Evolutionary conservation across 345 rosid species (phyloP).

Genomic region (Eucalyptus curtisii): DNA sequence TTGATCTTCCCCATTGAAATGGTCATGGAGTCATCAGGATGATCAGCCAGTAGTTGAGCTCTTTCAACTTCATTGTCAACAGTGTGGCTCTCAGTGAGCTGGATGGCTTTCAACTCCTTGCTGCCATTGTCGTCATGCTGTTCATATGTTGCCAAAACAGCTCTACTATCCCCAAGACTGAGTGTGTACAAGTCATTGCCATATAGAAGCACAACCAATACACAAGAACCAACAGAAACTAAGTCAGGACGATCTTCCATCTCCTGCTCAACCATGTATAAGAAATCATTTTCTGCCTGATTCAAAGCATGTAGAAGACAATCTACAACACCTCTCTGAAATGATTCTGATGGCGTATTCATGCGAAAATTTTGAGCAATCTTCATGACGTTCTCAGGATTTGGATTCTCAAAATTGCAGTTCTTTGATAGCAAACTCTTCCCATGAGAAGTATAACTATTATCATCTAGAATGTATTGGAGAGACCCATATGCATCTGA

Average conservation of each 20-base stretch:
- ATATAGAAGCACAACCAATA: constrained; percentile 69
- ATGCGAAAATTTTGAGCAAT: not conserved
- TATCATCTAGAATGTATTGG: constrained; percentile 7
- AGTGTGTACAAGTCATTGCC: constrained; percentile 68
- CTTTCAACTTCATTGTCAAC: constrained; percentile 78
- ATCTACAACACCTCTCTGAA: constrained; percentile 57
- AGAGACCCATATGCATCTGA: constrained; percentile 4
- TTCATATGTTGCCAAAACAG: constrained; percentile 64
- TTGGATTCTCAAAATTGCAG: not conserved
- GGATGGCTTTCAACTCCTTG: constrained; percentile 55
- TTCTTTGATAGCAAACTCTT: not conserved
- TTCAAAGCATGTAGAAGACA: constrained; percentile 64
- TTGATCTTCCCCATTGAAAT: constrained; percentile 72
- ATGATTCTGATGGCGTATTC: constrained; percentile 7
- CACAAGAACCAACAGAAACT: constrained; percentile 94
- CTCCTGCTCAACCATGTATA: constrained; percentile 93
- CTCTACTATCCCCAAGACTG: constrained; percentile 92
- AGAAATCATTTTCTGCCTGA: constrained; percentile 84
- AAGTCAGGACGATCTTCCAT: constrained; percentile 97
- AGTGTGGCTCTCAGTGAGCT: constrained; percentile 80
- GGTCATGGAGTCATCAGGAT: constrained; percentile 71
- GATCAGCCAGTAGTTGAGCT: constrained; percentile 49
- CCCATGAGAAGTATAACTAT: not conserved
- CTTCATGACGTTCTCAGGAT: not conserved
- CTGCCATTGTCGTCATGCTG: constrained; percentile 8